A percentile compares a stretch with the other conserved stretches of the same genome.
phyloP scores from a whole-genome alignment of 2,329 filamentous ascomycete species.

The Fusarium setosum region DNA sequence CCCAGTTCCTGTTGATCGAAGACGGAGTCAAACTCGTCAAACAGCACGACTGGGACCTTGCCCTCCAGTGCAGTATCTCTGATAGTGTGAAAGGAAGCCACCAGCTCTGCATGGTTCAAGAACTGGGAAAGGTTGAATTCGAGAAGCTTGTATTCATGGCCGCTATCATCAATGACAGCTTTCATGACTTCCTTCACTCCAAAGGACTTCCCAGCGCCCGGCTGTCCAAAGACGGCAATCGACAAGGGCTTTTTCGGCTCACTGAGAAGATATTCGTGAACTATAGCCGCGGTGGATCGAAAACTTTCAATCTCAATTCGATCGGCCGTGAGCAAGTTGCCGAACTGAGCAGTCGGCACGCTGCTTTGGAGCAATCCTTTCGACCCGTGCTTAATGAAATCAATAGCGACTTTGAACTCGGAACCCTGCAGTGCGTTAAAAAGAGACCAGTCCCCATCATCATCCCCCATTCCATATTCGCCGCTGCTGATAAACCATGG shows the following conservation, averaged over 20 bases:
- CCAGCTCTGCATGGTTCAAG: background rate
- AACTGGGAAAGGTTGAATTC: background rate
- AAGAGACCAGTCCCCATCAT: background rate
- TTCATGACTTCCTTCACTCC: background rate
- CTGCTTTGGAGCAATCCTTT: background rate
- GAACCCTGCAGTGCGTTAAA: background rate
- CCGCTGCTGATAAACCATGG: no score
- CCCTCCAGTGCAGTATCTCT: background rate
- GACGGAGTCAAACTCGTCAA: background rate
- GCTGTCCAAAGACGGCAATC: background rate
- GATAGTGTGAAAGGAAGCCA: background rate
- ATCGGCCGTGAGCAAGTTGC: background rate
- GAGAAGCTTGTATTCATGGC: background rate
- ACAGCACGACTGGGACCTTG: background rate
- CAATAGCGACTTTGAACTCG: background rate
- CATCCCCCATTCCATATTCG: no score
- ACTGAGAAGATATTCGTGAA: background rate
- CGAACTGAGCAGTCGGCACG: background rate
- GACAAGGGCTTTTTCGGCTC: background rate
- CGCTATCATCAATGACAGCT: background rate
- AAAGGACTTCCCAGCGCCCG: background rate
- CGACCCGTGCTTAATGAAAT: background rate
- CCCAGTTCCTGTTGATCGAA: fast-evolving
- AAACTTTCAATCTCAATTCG: background rate
- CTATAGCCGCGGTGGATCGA: background rate